Evolutionary conservation across 73 alveolate species (phyloP).

Genomic region (Paramecium caudatum): DNA sequence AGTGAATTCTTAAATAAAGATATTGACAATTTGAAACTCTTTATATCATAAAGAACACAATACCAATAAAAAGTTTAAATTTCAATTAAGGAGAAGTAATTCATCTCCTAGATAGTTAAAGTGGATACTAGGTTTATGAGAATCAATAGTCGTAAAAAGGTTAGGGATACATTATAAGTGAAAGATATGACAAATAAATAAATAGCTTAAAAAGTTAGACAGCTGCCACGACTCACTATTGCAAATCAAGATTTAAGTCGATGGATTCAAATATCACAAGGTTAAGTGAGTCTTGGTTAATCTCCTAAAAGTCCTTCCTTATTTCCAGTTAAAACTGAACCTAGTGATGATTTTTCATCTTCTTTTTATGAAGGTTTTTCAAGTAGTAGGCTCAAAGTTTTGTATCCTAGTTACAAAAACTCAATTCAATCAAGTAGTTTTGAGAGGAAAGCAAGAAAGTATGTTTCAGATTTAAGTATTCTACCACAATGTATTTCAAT

Average conservation of each 20-base stretch:
- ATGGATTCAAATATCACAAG: background rate
- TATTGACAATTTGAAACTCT: background rate
- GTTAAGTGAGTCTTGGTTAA: background rate
- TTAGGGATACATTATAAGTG: background rate
- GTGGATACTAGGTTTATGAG: background rate
- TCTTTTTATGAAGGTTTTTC: constrained; percentile 27
- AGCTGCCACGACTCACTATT: background rate
- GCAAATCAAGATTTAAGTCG: background rate
- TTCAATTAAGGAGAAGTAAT: background rate
- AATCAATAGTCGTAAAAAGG: constrained; percentile 3
- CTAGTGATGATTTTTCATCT: background rate
- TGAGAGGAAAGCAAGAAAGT: constrained; percentile 37
- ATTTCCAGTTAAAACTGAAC: background rate
- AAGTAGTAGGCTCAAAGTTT: constrained; percentile 19
- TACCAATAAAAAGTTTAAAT: background rate
- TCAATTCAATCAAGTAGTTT: background rate
- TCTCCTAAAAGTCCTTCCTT: background rate
- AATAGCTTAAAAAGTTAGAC: background rate
- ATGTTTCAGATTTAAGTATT: background rate
- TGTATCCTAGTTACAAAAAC: constrained; percentile 55
- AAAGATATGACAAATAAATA: background rate
- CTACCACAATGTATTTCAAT: background rate
- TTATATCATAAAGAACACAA: background rate
- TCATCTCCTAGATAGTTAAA: background rate
- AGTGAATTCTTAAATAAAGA: constrained; percentile 10